These are phyloP conservation scores for Comarum palustre DNA, from an alignment of 306 rosid species.

Conservation along the genomic window DNA sequence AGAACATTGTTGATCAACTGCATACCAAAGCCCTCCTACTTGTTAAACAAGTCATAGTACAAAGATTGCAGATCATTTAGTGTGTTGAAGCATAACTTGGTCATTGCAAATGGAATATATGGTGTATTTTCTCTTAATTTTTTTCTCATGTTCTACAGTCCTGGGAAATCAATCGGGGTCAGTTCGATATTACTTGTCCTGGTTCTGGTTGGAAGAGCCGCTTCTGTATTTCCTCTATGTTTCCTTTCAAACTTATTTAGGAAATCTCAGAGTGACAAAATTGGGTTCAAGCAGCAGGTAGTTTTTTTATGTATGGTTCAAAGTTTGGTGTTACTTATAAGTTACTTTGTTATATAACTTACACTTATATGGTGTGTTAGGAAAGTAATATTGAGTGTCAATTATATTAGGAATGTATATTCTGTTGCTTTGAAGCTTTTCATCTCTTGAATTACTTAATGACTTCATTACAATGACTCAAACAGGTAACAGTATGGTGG, in stretches of 20 bases:
- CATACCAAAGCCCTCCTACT: background rate
- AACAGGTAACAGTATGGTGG: conserved; percentile 65
- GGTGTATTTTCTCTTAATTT: conserved; percentile 8
- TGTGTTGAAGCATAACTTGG: background rate
- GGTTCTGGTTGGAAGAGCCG: conserved; percentile 64
- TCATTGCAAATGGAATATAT: background rate
- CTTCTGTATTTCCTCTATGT: conserved; percentile 60
- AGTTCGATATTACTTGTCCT: conserved; percentile 44
- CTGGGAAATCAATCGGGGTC: conserved; percentile 42
- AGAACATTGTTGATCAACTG: background rate
- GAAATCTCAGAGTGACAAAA: conserved; percentile 41
- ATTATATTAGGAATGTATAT: too few species aligned
- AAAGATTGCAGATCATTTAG: background rate
- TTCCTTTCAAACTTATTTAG: conserved; percentile 43
- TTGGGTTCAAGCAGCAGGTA: conserved; percentile 60
- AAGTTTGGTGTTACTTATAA: too few species aligned
- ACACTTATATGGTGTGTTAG: too few species aligned
- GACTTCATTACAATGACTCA: conserved; percentile 1
- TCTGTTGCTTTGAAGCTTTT: background rate
- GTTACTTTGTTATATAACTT: too few species aligned
- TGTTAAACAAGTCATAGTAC: background rate
- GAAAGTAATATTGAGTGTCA: too few species aligned
- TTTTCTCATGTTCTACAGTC: conserved; percentile 34
- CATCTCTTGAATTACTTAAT: background rate
- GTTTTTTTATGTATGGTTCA: too few species aligned